These are phyloP conservation scores for Tricholoma terreum DNA, from an alignment of 768 basidiomycete species.

Conservation along the genomic window DNA sequence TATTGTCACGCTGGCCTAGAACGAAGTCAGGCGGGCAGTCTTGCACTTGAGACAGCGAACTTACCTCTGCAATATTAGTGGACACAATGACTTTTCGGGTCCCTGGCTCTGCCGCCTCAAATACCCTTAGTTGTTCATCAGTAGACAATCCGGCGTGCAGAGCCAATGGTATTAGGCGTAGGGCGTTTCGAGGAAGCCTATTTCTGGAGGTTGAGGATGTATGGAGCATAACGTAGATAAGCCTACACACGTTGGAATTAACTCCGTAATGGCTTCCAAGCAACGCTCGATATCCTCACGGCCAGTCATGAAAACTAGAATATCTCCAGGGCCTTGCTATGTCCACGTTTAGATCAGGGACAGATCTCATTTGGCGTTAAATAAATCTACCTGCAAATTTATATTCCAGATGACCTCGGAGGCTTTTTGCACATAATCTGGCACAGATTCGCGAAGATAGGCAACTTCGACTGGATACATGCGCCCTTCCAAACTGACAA, in stretches of 20 bases:
- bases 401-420: slow-evolving; percentile 84
- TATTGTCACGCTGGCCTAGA: slow-evolving; percentile 91
- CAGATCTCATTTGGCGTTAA: not conserved
- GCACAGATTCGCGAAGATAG: slow-evolving; percentile 72
- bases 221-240: not conserved
- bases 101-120: slow-evolving; percentile 71
- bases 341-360: slow-evolving; percentile 3
- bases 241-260: slow-evolving; percentile 59
- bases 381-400: slow-evolving; percentile 57
- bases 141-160: slow-evolving; percentile 88
- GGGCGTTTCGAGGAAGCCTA: slow-evolving; percentile 53
- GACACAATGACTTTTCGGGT: slow-evolving; percentile 87
- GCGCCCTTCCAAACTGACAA: slow-evolving; percentile 89
- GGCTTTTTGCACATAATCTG: slow-evolving; percentile 81
- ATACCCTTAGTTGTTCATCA: slow-evolving; percentile 85
- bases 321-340: slow-evolving; percentile 82
- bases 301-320: slow-evolving; percentile 92
- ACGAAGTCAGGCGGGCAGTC: not conserved
- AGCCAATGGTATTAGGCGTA: slow-evolving; percentile 64
- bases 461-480: slow-evolving; percentile 95
- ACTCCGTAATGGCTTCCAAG: slow-evolving; percentile 74
- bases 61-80: slow-evolving; percentile 94
- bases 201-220: not conserved
- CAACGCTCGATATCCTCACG: slow-evolving; percentile 95
- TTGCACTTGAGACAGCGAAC: slow-evolving; percentile 4